Conservation (phyloP, 78 protist genomes). For the Blattamonas nauphoetae region DNA sequence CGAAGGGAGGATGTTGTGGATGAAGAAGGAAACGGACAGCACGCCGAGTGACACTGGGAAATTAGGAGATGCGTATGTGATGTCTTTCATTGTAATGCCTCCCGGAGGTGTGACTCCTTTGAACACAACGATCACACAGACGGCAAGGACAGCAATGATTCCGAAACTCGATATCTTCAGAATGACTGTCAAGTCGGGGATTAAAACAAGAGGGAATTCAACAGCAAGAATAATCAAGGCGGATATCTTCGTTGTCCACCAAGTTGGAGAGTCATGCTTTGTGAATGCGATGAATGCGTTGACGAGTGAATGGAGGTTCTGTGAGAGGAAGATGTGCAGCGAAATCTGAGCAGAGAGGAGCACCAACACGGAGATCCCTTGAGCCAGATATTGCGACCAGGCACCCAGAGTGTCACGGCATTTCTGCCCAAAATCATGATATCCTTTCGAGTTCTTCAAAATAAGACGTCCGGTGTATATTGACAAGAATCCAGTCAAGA, state of each 20-base stretch:
- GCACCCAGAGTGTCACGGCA: neutral
- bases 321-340: neutral
- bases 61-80: neutral
- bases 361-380: neutral
- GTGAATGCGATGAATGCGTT: neutral
- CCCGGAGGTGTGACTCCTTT: neutral
- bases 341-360: neutral
- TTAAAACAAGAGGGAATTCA: neutral
- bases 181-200: neutral
- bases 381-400: neutral
- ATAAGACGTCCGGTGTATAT: neutral
- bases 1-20: neutral
- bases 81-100: neutral
- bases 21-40: neutral
- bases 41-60: neutral
- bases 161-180: neutral
- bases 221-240: neutral
- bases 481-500: neutral
- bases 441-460: neutral
- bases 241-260: neutral
- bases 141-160: neutral
- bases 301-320: neutral
- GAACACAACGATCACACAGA: neutral
- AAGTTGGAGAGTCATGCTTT: neutral
- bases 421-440: neutral